phyloP scores from a whole-genome alignment of 2,329 filamentous ascomycete species.

The Aspergillus versicolor region DNA sequence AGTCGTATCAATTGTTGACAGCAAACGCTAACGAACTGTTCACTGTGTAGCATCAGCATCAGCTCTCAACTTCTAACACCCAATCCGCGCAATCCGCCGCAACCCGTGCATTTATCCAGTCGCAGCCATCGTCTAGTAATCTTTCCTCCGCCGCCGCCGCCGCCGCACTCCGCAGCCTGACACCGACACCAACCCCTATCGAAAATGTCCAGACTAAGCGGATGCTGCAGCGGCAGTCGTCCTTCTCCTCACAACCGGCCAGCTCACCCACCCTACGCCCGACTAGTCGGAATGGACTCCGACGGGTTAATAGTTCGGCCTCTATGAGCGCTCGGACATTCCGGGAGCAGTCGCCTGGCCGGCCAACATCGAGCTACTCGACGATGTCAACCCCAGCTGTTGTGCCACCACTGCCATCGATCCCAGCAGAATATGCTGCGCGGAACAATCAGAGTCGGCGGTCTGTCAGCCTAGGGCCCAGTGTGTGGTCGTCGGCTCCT shows the following conservation, averaged over 20 bases:
- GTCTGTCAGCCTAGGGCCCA: conserved; percentile 53
- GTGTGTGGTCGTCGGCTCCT: conserved; percentile 48
- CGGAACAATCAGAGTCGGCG: conserved; percentile 38
- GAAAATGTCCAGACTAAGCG: conserved; percentile 85
- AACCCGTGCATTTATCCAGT: conserved; percentile 74
- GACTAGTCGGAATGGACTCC: conserved; percentile 49
- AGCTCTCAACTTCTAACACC: conserved; percentile 62
- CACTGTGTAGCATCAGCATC: conserved; percentile 34
- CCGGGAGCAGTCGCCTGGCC: conserved; percentile 67
- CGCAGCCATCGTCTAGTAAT: conserved; percentile 61
- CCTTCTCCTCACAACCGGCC: conserved; percentile 66
- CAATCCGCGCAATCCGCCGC: conserved; percentile 78
- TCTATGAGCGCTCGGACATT: conserved; percentile 92
- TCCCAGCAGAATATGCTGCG: conserved; percentile 56
- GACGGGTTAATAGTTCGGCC: conserved; percentile 66
- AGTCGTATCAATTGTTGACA: neutral
- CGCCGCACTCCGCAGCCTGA: conserved; percentile 75
- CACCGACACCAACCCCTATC: conserved; percentile 75
- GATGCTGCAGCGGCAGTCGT: conserved; percentile 70
- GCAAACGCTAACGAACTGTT: conserved; percentile 9
- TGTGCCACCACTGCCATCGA: conserved; percentile 71
- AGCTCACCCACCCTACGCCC: conserved; percentile 43
- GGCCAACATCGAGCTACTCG: conserved; percentile 45
- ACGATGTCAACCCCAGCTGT: conserved; percentile 40
- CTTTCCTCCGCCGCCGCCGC: conserved; percentile 85